Evolutionary conservation across 331 rosid genomes (phyloP).

Genomic region (Dryas integrifolia): DNA sequence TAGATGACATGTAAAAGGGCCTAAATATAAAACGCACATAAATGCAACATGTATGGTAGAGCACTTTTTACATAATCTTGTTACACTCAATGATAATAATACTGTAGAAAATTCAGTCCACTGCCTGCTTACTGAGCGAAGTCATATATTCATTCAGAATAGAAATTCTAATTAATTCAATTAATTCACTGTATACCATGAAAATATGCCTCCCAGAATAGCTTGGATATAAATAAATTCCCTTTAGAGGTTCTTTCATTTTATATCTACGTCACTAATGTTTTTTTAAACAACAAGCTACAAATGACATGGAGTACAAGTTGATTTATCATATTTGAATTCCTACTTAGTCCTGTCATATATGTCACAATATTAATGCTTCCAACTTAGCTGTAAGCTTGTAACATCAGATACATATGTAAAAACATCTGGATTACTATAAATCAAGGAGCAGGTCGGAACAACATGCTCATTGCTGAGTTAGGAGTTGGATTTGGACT

Average conservation of each 20-base stretch:
- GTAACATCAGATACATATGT: background rate
- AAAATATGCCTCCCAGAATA: background rate
- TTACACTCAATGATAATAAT: background rate
- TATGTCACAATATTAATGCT: background rate
- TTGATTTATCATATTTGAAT: background rate
- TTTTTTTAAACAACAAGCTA: background rate
- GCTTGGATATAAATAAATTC: background rate
- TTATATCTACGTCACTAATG: background rate
- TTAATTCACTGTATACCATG: background rate
- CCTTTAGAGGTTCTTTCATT: background rate
- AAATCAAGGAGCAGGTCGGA: background rate
- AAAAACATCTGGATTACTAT: background rate
- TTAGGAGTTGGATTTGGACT: background rate
- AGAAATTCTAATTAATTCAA: background rate
- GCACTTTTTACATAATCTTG: background rate
- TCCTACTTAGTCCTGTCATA: background rate
- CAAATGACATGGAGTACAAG: constrained; percentile 1
- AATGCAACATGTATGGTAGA: background rate
- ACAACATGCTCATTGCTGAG: background rate
- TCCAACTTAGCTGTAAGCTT: background rate
- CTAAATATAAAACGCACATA: background rate
- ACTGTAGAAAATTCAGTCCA: background rate
- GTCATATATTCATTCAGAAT: background rate
- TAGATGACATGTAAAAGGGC: background rate
- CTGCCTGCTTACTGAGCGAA: background rate